Evolutionary conservation across 768 basidiomycete species (phyloP), one percentile per base, ranked within the genome.

Genomic region (Lentinula detonsa): DNA sequence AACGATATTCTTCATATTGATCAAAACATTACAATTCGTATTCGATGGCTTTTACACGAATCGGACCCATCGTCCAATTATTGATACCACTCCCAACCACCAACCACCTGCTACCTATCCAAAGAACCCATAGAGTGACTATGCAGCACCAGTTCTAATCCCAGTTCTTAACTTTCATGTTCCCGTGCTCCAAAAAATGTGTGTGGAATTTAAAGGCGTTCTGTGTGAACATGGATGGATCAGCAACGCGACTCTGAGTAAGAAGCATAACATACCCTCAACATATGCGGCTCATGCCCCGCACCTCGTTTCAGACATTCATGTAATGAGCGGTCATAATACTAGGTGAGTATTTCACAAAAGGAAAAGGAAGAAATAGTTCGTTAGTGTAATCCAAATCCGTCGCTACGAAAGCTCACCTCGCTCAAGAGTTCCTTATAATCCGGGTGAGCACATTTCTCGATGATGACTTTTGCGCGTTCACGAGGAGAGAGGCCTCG

Each of bases 261-360:
- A 28, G 3, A 28, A 33, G 16, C 15, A 3, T 57, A 21, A 70
- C 73, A 9, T 48, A 76, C 76, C 70, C 73, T 71, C 21, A 80
- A 67, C 76, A 80, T 80, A 68, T 81, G 79, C 0, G 79, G 79
- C 67, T 81, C 78, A 62, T 81, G 79, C 0, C 76, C 79, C 11
- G 76, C 71, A n/a, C 78, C 79, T 2, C 72, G 68, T 59, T 70
- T 72, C 68, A 80, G 55, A 60, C 79, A 81, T 62, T 81, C 79
- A 62, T 71, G 67, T 57, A 81, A 51, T 3, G 76, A 63, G 6
- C 76, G 69, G 23, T 81, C 77, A 61, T 81, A 81, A 56, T 81
- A 81, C 73, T 76, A 50, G 40, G 16, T 46, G 2, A 33, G 49
- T 3, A n/a, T 43, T 13, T 10, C 42, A 43, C 5, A 13, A 43